Base-by-base conservation (phyloP, 2,329 filamentous ascomycete genomes). In the Thermothelomyces thermophilus region DNA sequence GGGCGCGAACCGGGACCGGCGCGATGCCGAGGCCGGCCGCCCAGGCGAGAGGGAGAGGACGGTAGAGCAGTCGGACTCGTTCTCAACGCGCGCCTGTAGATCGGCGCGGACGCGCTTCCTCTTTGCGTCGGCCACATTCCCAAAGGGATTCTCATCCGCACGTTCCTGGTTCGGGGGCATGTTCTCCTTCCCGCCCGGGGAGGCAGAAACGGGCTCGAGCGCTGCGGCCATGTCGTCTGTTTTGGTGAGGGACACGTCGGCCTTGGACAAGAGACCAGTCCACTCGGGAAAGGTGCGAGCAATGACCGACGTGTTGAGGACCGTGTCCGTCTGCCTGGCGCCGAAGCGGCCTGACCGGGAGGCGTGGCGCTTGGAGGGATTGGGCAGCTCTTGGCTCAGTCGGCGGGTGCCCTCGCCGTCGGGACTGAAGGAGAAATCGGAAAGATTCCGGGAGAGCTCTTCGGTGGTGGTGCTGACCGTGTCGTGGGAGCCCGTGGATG, bases 401-500 rank as follows among this genome's bases (percentile, higher is more conserved):
- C 67, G 68, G 50, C 73, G 73, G 35, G 75, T 78, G 26, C 75
- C 77, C 62, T 79, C 76, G 62, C 70, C 74, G 52, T 77, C 74
- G 33, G 72, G 73, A 50, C 73, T 71, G 49, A 74, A 72, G 53
- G 77, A 75, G 58, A 79, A 66, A 36, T 75, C 73, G 33, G 76
- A 77, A 45, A 73, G 72, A 50, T 74, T 71, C 44, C 71, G 71
- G 55, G 77, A 73, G 56, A 79, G 64, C 24, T 77, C 76, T 17
- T 75, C 76, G 52, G 72, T 61, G 40, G 75, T 79, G 47, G 74
- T 71, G 60, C 74, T 77, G 55, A 79, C 70, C 53, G 75, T 77
- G 62, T 76, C 76, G 64, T 79, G 76, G 46, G 74, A 76, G 48
- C 76, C 76, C 26, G 76, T 79, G 6, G 76, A 80, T 6, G 76